phyloP scores from a whole-genome alignment of 2,329 filamentous ascomycete genomes.

The Fusarium irregulare region DNA sequence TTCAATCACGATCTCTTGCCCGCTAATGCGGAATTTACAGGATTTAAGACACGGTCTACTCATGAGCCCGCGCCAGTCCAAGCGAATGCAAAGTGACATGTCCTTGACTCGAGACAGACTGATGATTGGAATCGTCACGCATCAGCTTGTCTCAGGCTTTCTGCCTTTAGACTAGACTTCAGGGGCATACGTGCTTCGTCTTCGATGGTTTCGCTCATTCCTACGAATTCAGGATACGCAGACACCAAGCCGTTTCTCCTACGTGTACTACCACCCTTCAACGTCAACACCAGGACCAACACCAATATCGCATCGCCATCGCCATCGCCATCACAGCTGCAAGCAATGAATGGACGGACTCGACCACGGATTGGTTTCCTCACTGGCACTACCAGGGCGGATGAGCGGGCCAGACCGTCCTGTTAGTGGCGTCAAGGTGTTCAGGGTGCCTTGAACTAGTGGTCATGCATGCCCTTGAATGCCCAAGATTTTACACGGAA shows the following conservation, averaged over 20 bases:
- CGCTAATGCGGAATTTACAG: constrained; percentile 3
- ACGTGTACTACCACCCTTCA: constrained; percentile 17
- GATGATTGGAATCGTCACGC: constrained; percentile 3
- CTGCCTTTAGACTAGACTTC: not conserved
- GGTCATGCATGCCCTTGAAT: not conserved
- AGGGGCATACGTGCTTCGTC: not conserved
- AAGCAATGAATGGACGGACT: constrained; percentile 2
- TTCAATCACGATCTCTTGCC: constrained; percentile 1
- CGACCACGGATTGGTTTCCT: not conserved
- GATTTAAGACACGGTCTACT: constrained; percentile 2
- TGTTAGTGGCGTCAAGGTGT: constrained; percentile 22
- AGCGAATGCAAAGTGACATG: not conserved
- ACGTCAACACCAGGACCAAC: constrained; percentile 5
- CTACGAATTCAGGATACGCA: constrained; percentile 13
- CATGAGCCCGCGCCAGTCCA: not conserved
- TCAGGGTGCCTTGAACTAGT: constrained; percentile 22
- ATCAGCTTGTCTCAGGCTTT: constrained; percentile 15
- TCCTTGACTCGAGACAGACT: not conserved
- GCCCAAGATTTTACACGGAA: not conserved
- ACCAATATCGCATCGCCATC: not conserved
- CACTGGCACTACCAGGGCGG: constrained; percentile 8
- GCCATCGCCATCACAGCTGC: constrained; percentile 16
- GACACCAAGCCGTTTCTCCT: constrained; percentile 7
- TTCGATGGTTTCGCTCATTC: not conserved
- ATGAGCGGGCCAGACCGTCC: constrained; percentile 23